Base-by-base conservation (phyloP, 225 moss, liverwort and hornwort species). In the Neckera pumila region DNA sequence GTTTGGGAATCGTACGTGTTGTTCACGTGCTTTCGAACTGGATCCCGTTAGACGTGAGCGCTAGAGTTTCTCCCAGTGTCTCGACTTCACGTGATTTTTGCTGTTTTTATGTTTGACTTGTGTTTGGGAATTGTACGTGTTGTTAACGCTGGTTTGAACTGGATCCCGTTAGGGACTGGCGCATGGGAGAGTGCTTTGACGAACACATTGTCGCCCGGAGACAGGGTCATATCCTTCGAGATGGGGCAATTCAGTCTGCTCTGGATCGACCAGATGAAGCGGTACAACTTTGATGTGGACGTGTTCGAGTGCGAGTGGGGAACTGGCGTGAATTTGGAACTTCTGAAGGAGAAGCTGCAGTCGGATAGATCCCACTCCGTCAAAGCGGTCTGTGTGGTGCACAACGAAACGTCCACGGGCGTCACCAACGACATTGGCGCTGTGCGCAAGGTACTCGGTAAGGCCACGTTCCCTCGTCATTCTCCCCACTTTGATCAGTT, bases 151-250 rank as follows among this genome's bases (percentile, higher is more conserved):
- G 31, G 38, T 86, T 77, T 16, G 53, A 53, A 77, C 11, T 73
- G 81, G 10, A 13, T 69, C 0, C 1, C 34, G 19, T 17, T 38
- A 98, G 98, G 98, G 3, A 99, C 98, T 11, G 98, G 98, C 88
- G 97, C 97, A 54, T 99, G 98, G 98, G 98, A 99, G 89, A 97
- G 98, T 77, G 98, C 98, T 4, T 85, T 99, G 89, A 97, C 98
- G 62, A 99, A 99, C 86, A 97, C 97, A 56, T 91, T 99, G 65
- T 99, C 98, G 9, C 98, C 98, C 6, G 96, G 97, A 4, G 98
- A 99, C 86, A 97, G 93, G 70, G 92, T 99, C 36, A 93, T 99
- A 26, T 95, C 98, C 30, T 99, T 96, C 86, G 58, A 54, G 11
- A 61, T 99, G 36, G 98, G 98, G 9, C 98, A 99, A 77, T 99